Conservation (phyloP, 495 filamentous ascomycete genomes). For the Aspergillus cavernicola region DNA sequence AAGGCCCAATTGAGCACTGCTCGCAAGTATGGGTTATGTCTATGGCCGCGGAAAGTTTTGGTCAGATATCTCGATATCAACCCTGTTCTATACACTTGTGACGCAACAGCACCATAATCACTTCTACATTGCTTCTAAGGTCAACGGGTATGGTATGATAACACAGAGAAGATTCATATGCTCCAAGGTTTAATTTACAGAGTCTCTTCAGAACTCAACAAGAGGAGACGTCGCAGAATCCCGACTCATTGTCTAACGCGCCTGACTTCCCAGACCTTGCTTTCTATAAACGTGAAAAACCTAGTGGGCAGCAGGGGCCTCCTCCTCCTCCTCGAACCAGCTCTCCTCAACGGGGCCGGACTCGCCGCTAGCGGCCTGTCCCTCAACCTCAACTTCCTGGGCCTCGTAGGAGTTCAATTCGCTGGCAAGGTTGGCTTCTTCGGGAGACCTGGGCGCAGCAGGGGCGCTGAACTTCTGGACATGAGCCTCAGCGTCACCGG, state of each 20-base stretch:
- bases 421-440: conserved; percentile 85
- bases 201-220: conserved; percentile 32
- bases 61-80: conserved; percentile 15
- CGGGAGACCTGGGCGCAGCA: conserved; percentile 76
- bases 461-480: conserved; percentile 84
- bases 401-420: conserved; percentile 90
- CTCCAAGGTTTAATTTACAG: conserved; percentile 49
- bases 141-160: neutral
- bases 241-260: conserved; percentile 22
- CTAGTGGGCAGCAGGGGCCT: conserved; percentile 49
- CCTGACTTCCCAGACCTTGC: conserved; percentile 29
- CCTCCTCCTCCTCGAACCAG: conserved; percentile 67
- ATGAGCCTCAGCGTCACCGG: conserved; percentile 80
- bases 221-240: conserved; percentile 27
- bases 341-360: conserved; percentile 58
- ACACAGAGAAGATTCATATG: conserved; percentile 28
- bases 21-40: neutral
- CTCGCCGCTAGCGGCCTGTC: conserved; percentile 59
- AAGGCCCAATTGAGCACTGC: neutral
- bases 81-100: neutral
- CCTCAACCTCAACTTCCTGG: conserved; percentile 92
- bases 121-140: neutral
- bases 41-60: neutral
- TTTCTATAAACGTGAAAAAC: conserved; percentile 26
- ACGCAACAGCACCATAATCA: neutral